Percentiles rank a stretch among this genome's conserved stretches.
Evolutionary conservation across 768 basidiomycete species (phyloP).

Genomic region (Termitomyces sp.): DNA sequence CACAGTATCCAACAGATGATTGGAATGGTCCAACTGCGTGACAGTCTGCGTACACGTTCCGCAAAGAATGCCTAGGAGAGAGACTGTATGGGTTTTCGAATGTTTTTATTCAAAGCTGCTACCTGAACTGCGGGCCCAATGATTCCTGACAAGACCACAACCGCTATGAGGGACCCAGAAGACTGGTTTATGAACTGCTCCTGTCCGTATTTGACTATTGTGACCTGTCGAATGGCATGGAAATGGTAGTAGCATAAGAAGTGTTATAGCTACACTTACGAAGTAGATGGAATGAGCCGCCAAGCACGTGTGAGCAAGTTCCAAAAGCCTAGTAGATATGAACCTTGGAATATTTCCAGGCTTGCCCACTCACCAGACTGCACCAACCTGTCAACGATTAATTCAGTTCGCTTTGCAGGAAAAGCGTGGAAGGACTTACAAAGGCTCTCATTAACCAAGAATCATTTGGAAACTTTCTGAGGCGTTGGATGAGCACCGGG

Average conservation of each 20-base stretch:
- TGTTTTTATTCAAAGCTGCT: neutral
- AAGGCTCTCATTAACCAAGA: slow-evolving; percentile 3
- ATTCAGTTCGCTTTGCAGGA: neutral
- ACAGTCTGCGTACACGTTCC: slow-evolving; percentile 6
- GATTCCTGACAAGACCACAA: slow-evolving; percentile 4
- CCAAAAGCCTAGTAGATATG: slow-evolving; percentile 3
- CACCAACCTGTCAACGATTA: slow-evolving; percentile 3
- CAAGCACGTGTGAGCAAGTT: slow-evolving; percentile 7
- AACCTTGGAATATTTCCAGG: neutral
- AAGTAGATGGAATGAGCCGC: slow-evolving; percentile 8
- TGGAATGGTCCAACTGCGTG: slow-evolving; percentile 1
- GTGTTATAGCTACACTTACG: neutral
- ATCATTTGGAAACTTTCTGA: slow-evolving; percentile 10
- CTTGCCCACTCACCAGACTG: slow-evolving; percentile 2
- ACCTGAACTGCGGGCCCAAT: slow-evolving; percentile 8
- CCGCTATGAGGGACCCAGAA: neutral
- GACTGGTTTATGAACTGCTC: neutral
- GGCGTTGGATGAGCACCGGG: neutral
- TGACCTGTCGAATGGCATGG: neutral
- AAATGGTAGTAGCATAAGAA: neutral
- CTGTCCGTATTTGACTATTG: slow-evolving; percentile 8
- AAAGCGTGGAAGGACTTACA: neutral
- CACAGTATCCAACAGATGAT: slow-evolving; percentile 5
- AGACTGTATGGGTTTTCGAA: neutral
- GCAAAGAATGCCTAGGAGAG: slow-evolving; percentile 13